Conservation (phyloP, 768 basidiomycete species). For the Suillus discolor region DNA sequence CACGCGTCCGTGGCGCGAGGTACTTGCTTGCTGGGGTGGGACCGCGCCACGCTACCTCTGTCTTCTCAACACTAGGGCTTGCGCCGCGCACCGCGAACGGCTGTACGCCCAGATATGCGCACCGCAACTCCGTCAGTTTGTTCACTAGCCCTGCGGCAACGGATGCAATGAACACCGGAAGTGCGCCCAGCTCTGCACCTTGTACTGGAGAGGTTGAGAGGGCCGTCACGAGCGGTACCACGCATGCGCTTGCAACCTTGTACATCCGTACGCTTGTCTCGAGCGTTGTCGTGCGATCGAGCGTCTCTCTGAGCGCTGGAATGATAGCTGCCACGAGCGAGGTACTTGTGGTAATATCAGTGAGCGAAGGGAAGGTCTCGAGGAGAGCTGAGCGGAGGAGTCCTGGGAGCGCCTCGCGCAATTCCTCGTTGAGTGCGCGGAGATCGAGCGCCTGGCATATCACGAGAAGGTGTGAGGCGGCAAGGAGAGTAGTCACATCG, state of each 20-base stretch:
- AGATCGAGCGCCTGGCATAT: conserved; percentile 85
- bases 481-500: conserved; percentile 75
- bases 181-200: conserved; percentile 22
- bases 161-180: conserved; percentile 24
- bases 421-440: conserved; percentile 72
- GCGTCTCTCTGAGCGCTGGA: conserved; percentile 45
- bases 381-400: conserved; percentile 18
- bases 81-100: conserved; percentile 23
- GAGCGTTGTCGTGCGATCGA: conserved; percentile 72
- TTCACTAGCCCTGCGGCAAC: conserved; percentile 19
- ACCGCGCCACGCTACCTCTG: conserved; percentile 47
- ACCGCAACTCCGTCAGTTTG: conserved; percentile 30
- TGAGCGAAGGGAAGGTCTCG: conserved; percentile 1
- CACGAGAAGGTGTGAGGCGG: conserved; percentile 74
- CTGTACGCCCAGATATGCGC: conserved; percentile 31
- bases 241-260: conserved; percentile 64
- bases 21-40: conserved; percentile 65
- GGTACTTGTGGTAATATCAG: neutral
- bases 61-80: neutral
- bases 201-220: conserved; percentile 17
- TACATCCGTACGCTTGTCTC: conserved; percentile 72
- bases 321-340: conserved; percentile 33
- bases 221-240: conserved; percentile 61
- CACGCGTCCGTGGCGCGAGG: conserved; percentile 54
- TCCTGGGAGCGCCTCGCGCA: conserved; percentile 38